phyloP scores from a whole-genome alignment of 257 asterid genomes.

The Buddleja alternifolia region DNA sequence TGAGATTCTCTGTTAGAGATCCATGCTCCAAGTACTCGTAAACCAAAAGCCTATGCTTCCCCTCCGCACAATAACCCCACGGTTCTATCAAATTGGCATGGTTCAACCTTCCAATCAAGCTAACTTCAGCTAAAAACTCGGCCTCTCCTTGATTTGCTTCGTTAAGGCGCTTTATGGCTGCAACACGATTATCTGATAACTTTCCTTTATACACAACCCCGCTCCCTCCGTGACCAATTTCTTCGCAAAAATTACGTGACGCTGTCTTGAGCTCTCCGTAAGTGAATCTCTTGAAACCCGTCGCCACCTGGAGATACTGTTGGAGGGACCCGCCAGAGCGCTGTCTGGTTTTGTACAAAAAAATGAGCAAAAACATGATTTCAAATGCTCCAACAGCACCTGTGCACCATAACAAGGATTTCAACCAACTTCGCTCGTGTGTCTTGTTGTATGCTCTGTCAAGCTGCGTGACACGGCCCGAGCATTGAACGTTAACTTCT shows the following conservation, averaged over 20 bases:
- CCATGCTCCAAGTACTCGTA: constrained; percentile 45
- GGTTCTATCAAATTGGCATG: constrained; percentile 3
- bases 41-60: constrained; percentile 25
- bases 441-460: constrained; percentile 18
- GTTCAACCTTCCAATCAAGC: background rate
- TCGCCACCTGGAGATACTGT: constrained; percentile 32
- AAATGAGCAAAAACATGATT: constrained; percentile 30
- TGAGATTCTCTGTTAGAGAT: constrained; percentile 34
- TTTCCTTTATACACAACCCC: constrained; percentile 46
- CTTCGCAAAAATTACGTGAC: constrained; percentile 37
- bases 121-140: constrained; percentile 20
- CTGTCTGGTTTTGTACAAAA: constrained; percentile 27
- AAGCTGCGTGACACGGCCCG: background rate
- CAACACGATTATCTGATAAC: constrained; percentile 35
- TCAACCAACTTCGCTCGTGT: constrained; percentile 19
- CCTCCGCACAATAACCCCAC: constrained; percentile 20
- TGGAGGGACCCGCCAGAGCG: background rate
- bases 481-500: constrained; percentile 11
- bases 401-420: constrained; percentile 29
- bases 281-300: constrained; percentile 43
- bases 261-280: constrained; percentile 47
- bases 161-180: constrained; percentile 37
- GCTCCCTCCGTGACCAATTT: constrained; percentile 46
- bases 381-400: constrained; percentile 31
- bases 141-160: constrained; percentile 42